Percentiles rank a stretch among this genome's conserved stretches.
Evolutionary conservation across 2,329 filamentous ascomycete species (phyloP).

Genomic region (Leptodontidium sp.): DNA sequence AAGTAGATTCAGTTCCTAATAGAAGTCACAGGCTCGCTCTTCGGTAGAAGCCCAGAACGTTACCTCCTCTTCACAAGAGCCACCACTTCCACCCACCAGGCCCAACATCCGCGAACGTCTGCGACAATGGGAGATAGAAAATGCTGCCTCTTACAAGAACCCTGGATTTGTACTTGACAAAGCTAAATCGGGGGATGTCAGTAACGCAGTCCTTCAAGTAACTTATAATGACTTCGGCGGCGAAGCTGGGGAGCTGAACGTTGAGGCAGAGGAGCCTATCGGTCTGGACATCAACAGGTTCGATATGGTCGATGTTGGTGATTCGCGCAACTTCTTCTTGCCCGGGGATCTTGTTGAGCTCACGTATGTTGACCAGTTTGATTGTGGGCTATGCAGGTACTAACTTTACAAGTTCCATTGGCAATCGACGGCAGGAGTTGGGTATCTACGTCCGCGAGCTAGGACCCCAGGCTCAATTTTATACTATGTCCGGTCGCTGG

Average conservation of each 20-base stretch:
- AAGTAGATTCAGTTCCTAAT: neutral
- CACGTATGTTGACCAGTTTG: constrained; percentile 33
- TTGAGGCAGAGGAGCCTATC: constrained; percentile 46
- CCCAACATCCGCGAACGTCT: constrained; percentile 48
- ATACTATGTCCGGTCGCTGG: constrained; percentile 59
- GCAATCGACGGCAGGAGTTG: constrained; percentile 46
- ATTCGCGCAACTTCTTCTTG: constrained; percentile 43
- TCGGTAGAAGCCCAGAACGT: constrained; percentile 15
- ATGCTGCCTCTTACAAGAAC: constrained; percentile 37
- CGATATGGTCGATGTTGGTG: constrained; percentile 56
- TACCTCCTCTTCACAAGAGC: constrained; percentile 11
- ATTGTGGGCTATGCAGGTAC: constrained; percentile 7
- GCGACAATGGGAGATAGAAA: constrained; percentile 53
- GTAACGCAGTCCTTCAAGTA: constrained; percentile 27
- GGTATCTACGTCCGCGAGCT: constrained; percentile 58
- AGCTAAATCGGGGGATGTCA: constrained; percentile 18
- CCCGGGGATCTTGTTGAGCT: constrained; percentile 48
- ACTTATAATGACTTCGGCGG: constrained; percentile 27
- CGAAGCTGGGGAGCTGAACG: constrained; percentile 34
- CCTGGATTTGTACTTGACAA: constrained; percentile 11
- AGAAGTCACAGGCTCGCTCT: constrained; percentile 14
- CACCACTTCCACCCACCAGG: neutral
- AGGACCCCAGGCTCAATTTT: constrained; percentile 54
- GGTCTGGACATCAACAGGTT: constrained; percentile 48
- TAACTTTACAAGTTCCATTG: constrained; percentile 34